Percentiles rank a stretch among this genome's conserved stretches.
These are phyloP conservation scores for Albophoma yamanashiensis DNA, from an alignment of 2,329 filamentous ascomycete genomes.

Conservation along the genomic window DNA sequence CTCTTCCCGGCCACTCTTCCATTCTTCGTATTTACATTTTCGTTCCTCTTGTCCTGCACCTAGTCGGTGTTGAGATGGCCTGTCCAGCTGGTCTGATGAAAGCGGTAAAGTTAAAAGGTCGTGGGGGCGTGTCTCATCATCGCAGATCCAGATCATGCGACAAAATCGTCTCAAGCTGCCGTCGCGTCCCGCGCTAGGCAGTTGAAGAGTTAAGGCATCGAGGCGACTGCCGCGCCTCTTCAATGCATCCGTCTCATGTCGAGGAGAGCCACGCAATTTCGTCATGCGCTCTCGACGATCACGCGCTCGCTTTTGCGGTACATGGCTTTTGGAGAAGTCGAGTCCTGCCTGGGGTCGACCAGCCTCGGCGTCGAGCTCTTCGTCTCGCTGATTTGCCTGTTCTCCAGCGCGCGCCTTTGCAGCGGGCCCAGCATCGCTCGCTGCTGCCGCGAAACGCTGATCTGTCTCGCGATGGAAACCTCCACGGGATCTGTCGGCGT, in stretches of 20 bases:
- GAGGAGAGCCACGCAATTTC: background rate
- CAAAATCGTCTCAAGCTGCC: background rate
- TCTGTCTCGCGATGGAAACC: constrained; percentile 57
- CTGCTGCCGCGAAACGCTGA: constrained; percentile 54
- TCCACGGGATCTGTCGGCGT: constrained; percentile 46
- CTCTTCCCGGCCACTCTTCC: background rate
- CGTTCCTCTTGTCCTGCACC: background rate
- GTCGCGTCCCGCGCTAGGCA: background rate
- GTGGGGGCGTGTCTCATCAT: background rate
- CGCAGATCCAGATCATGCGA: background rate
- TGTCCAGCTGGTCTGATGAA: background rate
- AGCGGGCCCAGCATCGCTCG: constrained; percentile 47
- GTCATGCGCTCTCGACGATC: constrained; percentile 35
- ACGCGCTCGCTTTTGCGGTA: constrained; percentile 43
- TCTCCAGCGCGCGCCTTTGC: constrained; percentile 15
- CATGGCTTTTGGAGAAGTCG: constrained; percentile 20
- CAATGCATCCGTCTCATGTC: background rate
- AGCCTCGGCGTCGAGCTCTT: constrained; percentile 35
- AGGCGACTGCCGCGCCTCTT: background rate
- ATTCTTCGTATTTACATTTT: background rate
- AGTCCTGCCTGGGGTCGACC: constrained; percentile 24
- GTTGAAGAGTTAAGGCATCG: background rate
- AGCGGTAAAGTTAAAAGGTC: background rate
- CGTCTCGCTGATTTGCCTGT: constrained; percentile 18
- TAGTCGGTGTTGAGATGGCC: background rate